Evolutionary conservation across 495 filamentous ascomycete genomes (phyloP).

Genomic region (Lindgomyces ingoldianus): DNA sequence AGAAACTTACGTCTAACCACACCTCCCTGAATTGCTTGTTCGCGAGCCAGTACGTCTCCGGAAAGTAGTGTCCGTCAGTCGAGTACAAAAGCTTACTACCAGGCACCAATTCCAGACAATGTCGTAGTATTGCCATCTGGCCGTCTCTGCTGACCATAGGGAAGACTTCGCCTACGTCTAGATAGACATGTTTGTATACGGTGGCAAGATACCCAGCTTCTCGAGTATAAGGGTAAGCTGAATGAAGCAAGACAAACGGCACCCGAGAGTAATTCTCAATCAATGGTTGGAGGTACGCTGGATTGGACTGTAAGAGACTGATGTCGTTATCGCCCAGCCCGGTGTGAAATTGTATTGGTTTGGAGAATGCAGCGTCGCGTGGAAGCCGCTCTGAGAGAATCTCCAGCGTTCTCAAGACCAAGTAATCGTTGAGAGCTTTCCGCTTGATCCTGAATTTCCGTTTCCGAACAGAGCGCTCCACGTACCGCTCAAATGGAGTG

Average conservation of each 20-base stretch:
- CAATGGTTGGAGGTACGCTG: constrained; percentile 73
- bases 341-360: constrained; percentile 86
- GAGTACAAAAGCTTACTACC: constrained; percentile 80
- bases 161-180: constrained; percentile 86
- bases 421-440: constrained; percentile 62
- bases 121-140: constrained; percentile 69
- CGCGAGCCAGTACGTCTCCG: constrained; percentile 80
- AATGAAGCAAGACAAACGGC: constrained; percentile 78
- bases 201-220: constrained; percentile 81
- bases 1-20: constrained; percentile 58
- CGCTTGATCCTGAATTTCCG: constrained; percentile 60
- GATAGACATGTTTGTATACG: constrained; percentile 79
- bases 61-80: constrained; percentile 80
- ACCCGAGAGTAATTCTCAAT: constrained; percentile 69
- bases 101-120: constrained; percentile 77
- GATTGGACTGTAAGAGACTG: constrained; percentile 66
- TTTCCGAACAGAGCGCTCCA: constrained; percentile 32
- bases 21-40: constrained; percentile 76
- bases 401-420: constrained; percentile 56
- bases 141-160: constrained; percentile 78
- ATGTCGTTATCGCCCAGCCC: constrained; percentile 87
- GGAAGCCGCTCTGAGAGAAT: constrained; percentile 50
- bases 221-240: constrained; percentile 80
- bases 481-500: constrained; percentile 37
- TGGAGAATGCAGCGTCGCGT: constrained; percentile 43